Evolutionary conservation across 306 rosid genomes (phyloP).

Genomic region (Malus sylvestris): DNA sequence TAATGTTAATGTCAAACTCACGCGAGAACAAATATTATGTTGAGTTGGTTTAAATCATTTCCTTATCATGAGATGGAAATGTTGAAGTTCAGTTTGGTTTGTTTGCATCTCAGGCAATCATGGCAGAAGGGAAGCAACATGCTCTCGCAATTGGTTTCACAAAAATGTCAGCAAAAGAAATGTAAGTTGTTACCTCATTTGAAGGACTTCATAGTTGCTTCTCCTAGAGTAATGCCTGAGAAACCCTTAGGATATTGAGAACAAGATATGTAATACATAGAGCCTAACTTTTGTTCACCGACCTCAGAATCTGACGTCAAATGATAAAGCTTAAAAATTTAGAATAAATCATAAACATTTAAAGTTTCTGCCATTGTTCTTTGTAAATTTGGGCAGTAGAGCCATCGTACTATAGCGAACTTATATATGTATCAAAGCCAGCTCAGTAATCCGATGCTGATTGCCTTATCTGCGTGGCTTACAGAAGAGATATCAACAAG

Average conservation of each 20-base stretch:
- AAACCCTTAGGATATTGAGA: neutral
- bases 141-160: conserved; percentile 99
- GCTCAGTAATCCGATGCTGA: neutral
- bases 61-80: neutral
- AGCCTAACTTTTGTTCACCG: neutral
- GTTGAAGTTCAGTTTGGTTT: conserved; percentile 9
- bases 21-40: neutral
- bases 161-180: conserved; percentile 93
- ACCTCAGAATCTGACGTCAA: neutral
- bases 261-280: neutral
- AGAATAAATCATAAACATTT: too few relatives aligned
- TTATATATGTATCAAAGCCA: neutral
- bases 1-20: neutral
- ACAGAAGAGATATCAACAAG: conserved; percentile 82
- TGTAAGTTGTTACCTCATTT: conserved; percentile 43
- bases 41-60: neutral
- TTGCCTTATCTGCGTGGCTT: conserved; percentile 22
- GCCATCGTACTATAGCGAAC: neutral
- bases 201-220: neutral
- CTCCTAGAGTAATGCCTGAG: neutral
- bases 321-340: too few relatives aligned
- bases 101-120: conserved; percentile 67
- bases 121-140: conserved; percentile 99
- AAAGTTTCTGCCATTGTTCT: neutral
- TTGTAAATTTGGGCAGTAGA: too few relatives aligned